These are phyloP conservation scores for carrot (Daucus carota) DNA, from an alignment of 129 eudicot species.

Conservation along the genomic window DNA sequence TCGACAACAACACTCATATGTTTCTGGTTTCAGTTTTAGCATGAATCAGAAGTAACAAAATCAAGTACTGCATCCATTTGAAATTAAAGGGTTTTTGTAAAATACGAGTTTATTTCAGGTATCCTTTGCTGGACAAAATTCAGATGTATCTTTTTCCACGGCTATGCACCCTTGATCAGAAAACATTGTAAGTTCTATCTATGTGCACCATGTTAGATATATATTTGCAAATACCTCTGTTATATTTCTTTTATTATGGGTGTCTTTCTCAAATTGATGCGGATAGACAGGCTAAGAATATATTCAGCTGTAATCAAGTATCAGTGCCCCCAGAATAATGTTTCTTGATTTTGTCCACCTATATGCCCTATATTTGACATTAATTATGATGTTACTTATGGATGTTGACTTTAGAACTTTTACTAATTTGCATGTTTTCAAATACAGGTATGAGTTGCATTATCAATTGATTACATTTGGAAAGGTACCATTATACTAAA, in stretches of 20 bases:
- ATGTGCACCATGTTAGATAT: neutral
- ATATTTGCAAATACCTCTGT: neutral
- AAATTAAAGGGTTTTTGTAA: neutral
- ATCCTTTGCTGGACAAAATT: conserved; percentile 16
- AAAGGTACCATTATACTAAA: conserved; percentile 15
- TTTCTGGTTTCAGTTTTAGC: neutral
- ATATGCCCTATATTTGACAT: neutral
- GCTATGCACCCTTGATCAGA: conserved; percentile 15
- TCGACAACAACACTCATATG: neutral
- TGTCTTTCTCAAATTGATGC: neutral
- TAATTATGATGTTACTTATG: neutral
- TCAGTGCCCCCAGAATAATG: neutral
- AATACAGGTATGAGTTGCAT: conserved; percentile 23
- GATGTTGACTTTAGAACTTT: neutral
- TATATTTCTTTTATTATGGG: neutral
- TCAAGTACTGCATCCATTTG: neutral
- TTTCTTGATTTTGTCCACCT: neutral
- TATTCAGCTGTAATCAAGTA: neutral
- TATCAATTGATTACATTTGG: conserved; percentile 34
- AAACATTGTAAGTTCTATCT: conserved; percentile 9
- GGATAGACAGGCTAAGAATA: neutral
- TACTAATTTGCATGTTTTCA: neutral
- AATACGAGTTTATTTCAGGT: conserved; percentile 15
- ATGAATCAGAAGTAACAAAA: neutral
- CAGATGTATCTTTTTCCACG: conserved; percentile 24